Conservation (phyloP, 192 early-diverging fungal genomes). For the Mortierella hygrophila region DNA sequence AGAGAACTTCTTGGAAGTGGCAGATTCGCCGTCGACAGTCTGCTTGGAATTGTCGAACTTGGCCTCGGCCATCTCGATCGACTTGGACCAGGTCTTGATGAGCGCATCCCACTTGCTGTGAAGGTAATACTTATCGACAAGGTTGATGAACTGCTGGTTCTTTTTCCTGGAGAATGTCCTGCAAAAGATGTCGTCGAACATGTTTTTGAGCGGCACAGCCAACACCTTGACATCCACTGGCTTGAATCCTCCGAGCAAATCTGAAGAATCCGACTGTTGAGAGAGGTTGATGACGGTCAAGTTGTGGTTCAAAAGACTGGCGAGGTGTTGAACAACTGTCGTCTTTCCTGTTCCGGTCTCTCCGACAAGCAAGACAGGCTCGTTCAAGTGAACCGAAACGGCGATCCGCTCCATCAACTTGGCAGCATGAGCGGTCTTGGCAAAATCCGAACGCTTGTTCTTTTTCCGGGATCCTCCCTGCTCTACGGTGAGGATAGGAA, state of each 20-base stretch:
- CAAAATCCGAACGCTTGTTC: conserved; percentile 75
- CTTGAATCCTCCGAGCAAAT: conserved; percentile 97
- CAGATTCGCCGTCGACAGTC: conserved; percentile 47
- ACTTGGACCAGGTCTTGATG: conserved; percentile 78
- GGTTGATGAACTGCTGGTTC: conserved; percentile 89
- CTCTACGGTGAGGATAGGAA: conserved; percentile 51
- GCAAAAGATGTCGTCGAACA: conserved; percentile 89
- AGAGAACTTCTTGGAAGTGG: conserved; percentile 43
- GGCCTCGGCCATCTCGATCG: conserved; percentile 82
- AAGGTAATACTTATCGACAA: conserved; percentile 77
- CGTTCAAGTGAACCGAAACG: conserved; percentile 80
- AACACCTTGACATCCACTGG: conserved; percentile 89
- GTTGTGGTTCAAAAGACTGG: conserved; percentile 77
- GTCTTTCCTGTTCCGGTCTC: conserved; percentile 99
- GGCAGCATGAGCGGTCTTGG: conserved; percentile 85
- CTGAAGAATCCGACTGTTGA: conserved; percentile 95
- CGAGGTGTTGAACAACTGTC: conserved; percentile 93
- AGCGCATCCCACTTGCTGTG: conserved; percentile 89
- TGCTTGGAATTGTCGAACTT: conserved; percentile 50
- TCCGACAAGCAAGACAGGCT: conserved; percentile 92
- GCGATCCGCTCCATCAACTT: conserved; percentile 90
- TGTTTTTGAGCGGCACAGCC: conserved; percentile 83
- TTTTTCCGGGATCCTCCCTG: conserved; percentile 51
- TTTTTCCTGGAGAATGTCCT: conserved; percentile 89
- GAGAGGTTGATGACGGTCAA: conserved; percentile 96